Percentiles rank a stretch among this genome's conserved stretches.
Evolutionary conservation across 1,284 basidiomycete genomes (phyloP).

Genomic region (Ustilago xerochloae): DNA sequence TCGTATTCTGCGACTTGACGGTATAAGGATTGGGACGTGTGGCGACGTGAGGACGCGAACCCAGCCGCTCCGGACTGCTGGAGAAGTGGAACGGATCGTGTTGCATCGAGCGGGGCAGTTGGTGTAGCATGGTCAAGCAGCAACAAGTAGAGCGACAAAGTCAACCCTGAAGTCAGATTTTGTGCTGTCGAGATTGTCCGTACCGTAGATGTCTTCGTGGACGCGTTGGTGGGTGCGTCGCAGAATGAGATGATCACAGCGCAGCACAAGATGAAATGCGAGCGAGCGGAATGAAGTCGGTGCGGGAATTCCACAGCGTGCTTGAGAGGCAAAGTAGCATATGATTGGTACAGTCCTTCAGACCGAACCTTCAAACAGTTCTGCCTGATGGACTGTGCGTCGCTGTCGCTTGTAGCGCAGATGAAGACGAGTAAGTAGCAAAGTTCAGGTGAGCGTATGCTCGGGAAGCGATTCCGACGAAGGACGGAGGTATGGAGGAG

Average conservation of each 20-base stretch:
- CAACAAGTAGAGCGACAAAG: neutral
- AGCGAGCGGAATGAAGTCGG: conserved; percentile 17
- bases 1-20: conserved; percentile 31
- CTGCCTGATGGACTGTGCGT: no score
- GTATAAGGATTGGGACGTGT: conserved; percentile 39
- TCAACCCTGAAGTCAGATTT: neutral
- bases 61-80: conserved; percentile 29
- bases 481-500: neutral
- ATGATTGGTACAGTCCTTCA: no score
- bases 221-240: neutral
- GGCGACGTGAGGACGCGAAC: conserved; percentile 18
- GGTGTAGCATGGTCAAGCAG: conserved; percentile 18
- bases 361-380: no score
- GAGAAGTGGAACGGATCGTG: conserved; percentile 37
- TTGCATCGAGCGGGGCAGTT: conserved; percentile 8
- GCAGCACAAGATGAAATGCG: neutral
- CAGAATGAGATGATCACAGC: neutral
- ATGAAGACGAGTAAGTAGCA: no score
- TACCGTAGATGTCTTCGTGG: neutral
- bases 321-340: neutral
- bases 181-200: neutral
- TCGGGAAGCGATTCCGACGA: no score
- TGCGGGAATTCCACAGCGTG: neutral
- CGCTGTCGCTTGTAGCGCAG: no score
- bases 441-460: neutral